phyloP scores from a whole-genome alignment of 73 alveolate genomes.

The Stentor coeruleus region DNA sequence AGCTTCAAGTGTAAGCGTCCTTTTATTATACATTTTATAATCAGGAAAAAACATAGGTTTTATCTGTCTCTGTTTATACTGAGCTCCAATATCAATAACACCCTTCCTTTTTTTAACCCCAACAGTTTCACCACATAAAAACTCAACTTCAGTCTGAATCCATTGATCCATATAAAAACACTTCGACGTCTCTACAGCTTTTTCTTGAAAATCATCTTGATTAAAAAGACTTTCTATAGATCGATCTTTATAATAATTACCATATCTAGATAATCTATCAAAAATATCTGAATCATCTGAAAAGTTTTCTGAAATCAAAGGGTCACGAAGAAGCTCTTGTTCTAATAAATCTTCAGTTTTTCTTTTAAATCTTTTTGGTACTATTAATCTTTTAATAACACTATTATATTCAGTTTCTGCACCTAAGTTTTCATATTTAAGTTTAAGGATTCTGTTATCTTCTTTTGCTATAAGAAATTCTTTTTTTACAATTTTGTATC shows the following conservation, averaged over 20 bases:
- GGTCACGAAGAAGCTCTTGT: not conserved
- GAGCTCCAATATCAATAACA: too few species aligned
- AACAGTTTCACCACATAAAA: not conserved
- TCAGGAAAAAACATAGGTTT: not conserved
- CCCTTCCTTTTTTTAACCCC: not conserved
- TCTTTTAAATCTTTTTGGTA: not conserved
- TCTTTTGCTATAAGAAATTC: not conserved
- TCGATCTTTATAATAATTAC: not conserved
- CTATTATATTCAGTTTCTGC: constrained; percentile 1
- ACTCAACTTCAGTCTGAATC: not conserved
- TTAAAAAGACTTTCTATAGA: not conserved
- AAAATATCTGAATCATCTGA: not conserved
- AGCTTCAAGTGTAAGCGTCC: not conserved
- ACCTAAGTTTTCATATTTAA: not conserved
- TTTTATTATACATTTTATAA: not conserved
- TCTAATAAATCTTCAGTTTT: not conserved
- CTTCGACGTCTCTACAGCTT: constrained; percentile 2
- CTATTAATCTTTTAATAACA: not conserved
- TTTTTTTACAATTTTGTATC: not conserved
- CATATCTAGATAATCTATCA: not conserved
- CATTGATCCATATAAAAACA: not conserved
- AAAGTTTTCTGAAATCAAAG: not conserved
- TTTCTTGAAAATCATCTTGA: constrained; percentile 14
- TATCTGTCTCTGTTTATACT: too few species aligned
- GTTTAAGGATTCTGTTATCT: not conserved